Evolutionary conservation across 2,329 filamentous ascomycete species (phyloP).

Genomic region (Drechslerella dactyloides): DNA sequence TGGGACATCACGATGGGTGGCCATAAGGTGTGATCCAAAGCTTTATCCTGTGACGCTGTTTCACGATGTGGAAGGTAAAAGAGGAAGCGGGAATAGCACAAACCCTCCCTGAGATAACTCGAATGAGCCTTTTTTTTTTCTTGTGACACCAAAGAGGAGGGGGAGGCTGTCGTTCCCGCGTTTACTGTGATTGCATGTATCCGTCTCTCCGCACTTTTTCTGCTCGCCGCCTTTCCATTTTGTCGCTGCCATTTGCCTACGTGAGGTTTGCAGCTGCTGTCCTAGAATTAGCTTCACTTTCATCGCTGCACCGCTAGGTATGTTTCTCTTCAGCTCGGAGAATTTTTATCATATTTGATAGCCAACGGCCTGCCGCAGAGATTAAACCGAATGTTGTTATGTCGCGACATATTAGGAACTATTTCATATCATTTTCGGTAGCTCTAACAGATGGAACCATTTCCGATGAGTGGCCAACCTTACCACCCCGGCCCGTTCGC

Average conservation of each 20-base stretch:
- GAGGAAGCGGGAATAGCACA: slow-evolving; percentile 9
- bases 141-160: slow-evolving; percentile 21
- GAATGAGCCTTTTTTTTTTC: slow-evolving; percentile 33
- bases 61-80: slow-evolving; percentile 12
- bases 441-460: slow-evolving; percentile 17
- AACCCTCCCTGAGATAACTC: background rate
- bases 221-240: background rate
- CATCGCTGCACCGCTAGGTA: slow-evolving; percentile 25
- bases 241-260: slow-evolving; percentile 3
- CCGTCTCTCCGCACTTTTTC: slow-evolving; percentile 5
- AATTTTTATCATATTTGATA: slow-evolving; percentile 26
- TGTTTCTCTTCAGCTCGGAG: slow-evolving; percentile 37
- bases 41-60: slow-evolving; percentile 12
- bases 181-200: slow-evolving; percentile 13
- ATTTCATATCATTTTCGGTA: slow-evolving; percentile 14
- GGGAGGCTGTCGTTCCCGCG: slow-evolving; percentile 23
- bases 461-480: background rate
- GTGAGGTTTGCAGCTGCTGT: slow-evolving; percentile 26
- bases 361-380: slow-evolving; percentile 16
- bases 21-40: slow-evolving; percentile 24
- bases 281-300: slow-evolving; percentile 20
- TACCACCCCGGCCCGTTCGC: background rate
- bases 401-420: slow-evolving; percentile 1
- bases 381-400: slow-evolving; percentile 7
- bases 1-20: slow-evolving; percentile 24